Conservation (phyloP, 148 eudicot species). For the Fallopia convolvulus region DNA sequence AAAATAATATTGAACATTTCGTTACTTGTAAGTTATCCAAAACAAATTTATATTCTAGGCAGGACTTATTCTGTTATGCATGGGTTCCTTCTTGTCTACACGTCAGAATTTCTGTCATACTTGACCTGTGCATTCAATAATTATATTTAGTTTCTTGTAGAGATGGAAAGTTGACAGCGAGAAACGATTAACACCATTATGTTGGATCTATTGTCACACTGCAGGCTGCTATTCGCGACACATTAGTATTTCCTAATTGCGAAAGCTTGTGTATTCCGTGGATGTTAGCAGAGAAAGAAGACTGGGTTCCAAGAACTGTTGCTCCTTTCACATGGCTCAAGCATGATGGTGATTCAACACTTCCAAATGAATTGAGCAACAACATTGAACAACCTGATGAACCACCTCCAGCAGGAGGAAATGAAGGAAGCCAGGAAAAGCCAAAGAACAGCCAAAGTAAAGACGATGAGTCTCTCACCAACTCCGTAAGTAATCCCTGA, state of each 20-base stretch:
- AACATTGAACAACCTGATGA: slow-evolving; percentile 21
- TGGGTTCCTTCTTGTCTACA: not conserved
- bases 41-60: not conserved
- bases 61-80: not conserved
- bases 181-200: slow-evolving; percentile 1
- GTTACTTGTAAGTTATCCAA: not conserved
- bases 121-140: not conserved
- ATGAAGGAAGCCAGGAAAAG: slow-evolving; percentile 9
- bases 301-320: slow-evolving; percentile 62
- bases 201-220: slow-evolving; percentile 10
- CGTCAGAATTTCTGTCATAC: not conserved
- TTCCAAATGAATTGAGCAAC: slow-evolving; percentile 24
- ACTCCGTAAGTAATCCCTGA: slow-evolving; percentile 13
- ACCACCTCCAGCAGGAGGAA: slow-evolving; percentile 11
- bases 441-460: slow-evolving; percentile 24
- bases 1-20: not conserved
- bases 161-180: not conserved
- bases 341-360: slow-evolving; percentile 36
- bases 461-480: slow-evolving; percentile 14
- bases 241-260: slow-evolving; percentile 74
- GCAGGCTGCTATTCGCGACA: slow-evolving; percentile 80
- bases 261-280: slow-evolving; percentile 61
- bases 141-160: not conserved
- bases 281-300: slow-evolving; percentile 94
- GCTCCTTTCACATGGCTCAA: slow-evolving; percentile 74